Evolutionary conservation across 176 grass and related monocot species (phyloP).

Genomic region (Raddia guianensis): DNA sequence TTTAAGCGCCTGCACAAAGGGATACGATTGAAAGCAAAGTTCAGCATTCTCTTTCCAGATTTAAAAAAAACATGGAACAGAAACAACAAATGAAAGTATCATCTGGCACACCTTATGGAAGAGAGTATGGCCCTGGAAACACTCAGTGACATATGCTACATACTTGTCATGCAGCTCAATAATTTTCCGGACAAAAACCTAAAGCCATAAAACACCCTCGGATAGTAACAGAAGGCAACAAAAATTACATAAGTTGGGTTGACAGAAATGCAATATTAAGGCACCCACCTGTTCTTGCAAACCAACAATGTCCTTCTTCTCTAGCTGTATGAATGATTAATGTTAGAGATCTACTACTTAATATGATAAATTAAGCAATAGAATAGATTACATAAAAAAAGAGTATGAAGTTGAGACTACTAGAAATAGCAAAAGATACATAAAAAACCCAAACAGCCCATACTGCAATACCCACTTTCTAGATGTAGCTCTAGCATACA

Average conservation of each 20-base stretch:
- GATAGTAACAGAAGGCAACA: conserved; percentile 11
- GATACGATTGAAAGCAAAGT: conserved; percentile 8
- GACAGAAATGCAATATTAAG: conserved; percentile 30
- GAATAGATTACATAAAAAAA: background rate
- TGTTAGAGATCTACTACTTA: conserved; percentile 33
- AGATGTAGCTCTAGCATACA: background rate
- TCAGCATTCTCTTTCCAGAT: background rate
- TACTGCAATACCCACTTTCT: conserved; percentile 6
- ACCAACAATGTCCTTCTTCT: conserved; percentile 81
- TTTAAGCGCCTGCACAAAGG: conserved; percentile 72
- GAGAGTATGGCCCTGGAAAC: conserved; percentile 89
- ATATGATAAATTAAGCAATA: conserved; percentile 7
- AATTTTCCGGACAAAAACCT: conserved; percentile 95
- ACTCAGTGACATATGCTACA: conserved; percentile 78
- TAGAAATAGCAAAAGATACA: conserved; percentile 1
- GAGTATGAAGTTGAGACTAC: background rate
- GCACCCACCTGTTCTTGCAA: conserved; percentile 76
- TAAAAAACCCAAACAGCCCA: conserved; percentile 12
- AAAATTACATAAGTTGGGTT: background rate
- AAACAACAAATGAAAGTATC: conserved; percentile 24
- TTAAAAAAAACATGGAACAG: background rate
- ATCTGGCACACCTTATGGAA: conserved; percentile 83
- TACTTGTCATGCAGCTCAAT: conserved; percentile 97
- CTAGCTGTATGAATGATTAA: conserved; percentile 57
- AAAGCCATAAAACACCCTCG: conserved; percentile 32